These are phyloP conservation scores for Neonectria hederae DNA, from an alignment of 2,329 filamentous ascomycete genomes.

Conservation along the genomic window DNA sequence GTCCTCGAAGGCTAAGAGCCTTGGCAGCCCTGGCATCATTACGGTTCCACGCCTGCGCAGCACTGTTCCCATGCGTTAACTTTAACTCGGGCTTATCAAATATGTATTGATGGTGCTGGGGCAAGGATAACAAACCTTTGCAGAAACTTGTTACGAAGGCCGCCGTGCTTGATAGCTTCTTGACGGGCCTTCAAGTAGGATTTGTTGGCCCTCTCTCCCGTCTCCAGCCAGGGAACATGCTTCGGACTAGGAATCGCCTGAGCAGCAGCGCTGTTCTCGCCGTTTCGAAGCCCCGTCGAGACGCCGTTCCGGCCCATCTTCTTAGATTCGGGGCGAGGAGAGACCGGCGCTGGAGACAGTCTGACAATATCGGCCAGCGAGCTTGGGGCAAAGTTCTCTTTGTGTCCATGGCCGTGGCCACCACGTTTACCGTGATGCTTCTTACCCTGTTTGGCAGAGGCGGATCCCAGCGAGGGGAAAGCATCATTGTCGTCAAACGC, in stretches of 20 bases:
- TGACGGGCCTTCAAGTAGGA: constrained; percentile 94
- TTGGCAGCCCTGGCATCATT: constrained; percentile 97
- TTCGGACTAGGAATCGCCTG: constrained; percentile 87
- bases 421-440: constrained; percentile 94
- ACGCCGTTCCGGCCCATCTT: constrained; percentile 71
- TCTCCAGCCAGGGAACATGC: constrained; percentile 96
- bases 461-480: constrained; percentile 88
- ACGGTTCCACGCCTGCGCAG: constrained; percentile 97
- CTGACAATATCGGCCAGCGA: constrained; percentile 94
- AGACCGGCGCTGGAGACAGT: constrained; percentile 87
- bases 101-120: neutral
- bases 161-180: constrained; percentile 97
- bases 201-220: constrained; percentile 88
- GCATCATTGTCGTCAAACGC: constrained; percentile 94
- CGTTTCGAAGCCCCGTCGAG: constrained; percentile 69
- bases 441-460: constrained; percentile 78
- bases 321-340: constrained; percentile 67
- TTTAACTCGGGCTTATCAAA: neutral
- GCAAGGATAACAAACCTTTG: constrained; percentile 73
- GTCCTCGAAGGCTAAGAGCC: constrained; percentile 90
- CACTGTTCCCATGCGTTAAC: constrained; percentile 61
- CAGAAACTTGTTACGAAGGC: constrained; percentile 94
- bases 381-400: constrained; percentile 74
- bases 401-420: constrained; percentile 77
- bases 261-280: constrained; percentile 82